Conservation (phyloP, 345 rosid genomes). For the Brassica carinata region DNA sequence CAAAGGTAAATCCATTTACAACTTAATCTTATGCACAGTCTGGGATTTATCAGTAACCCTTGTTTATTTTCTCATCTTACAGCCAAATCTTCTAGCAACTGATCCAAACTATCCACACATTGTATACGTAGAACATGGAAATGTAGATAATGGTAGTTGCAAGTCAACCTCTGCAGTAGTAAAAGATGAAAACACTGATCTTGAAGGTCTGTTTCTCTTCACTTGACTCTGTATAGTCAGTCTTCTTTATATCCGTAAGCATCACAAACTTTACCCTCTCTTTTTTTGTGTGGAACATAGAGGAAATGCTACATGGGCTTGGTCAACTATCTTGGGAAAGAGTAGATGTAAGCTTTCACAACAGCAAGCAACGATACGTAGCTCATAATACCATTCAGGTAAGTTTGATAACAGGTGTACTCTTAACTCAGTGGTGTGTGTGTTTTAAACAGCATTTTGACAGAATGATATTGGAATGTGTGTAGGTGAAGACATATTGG, state of each 20-base stretch:
- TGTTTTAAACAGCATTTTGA: background rate
- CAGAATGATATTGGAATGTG: slow-evolving; percentile 15
- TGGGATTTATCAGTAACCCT: slow-evolving; percentile 21
- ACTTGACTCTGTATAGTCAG: background rate
- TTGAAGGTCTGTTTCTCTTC: slow-evolving; percentile 63
- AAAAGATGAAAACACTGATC: slow-evolving; percentile 49
- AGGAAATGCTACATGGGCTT: slow-evolving; percentile 86
- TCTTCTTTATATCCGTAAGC: background rate
- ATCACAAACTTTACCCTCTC: background rate
- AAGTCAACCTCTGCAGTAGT: slow-evolving; percentile 40
- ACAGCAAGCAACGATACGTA: slow-evolving; percentile 71
- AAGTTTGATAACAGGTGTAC: slow-evolving; percentile 40
- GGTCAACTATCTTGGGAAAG: slow-evolving; percentile 86
- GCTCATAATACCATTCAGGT: slow-evolving; percentile 94
- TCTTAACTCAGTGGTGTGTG: background rate
- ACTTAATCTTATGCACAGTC: background rate
- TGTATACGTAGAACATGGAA: slow-evolving; percentile 55
- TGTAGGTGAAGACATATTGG: slow-evolving; percentile 92
- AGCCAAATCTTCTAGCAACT: slow-evolving; percentile 65
- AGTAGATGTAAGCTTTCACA: slow-evolving; percentile 87
- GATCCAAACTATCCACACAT: slow-evolving; percentile 85
- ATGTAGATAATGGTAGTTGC: slow-evolving; percentile 22
- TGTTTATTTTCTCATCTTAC: slow-evolving; percentile 37
- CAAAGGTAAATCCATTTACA: slow-evolving; percentile 52
- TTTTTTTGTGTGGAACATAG: slow-evolving; percentile 45